Conservation (phyloP, 192 early-diverging fungal genomes). For the Coemansia sp. region DNA sequence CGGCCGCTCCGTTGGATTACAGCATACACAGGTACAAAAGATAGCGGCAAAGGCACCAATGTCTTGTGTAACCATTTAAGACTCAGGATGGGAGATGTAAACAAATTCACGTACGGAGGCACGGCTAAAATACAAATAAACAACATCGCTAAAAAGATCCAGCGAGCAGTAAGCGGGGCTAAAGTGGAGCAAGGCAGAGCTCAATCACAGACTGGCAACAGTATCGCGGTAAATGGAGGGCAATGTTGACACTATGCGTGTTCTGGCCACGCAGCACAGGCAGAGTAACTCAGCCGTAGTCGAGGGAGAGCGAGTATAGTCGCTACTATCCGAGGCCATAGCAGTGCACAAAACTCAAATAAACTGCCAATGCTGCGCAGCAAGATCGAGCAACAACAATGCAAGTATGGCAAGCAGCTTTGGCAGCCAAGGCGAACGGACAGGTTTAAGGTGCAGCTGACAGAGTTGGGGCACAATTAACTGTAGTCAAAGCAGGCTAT, state of each 20-base stretch:
- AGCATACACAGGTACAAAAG: no score
- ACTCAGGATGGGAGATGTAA: no score
- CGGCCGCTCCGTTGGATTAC: no score
- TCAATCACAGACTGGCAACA: constrained; percentile 60
- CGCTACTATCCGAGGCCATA: constrained; percentile 14
- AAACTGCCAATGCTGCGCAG: constrained; percentile 45
- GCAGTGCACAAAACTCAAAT: constrained; percentile 45
- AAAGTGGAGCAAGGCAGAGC: constrained; percentile 40
- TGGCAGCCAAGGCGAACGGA: constrained; percentile 11
- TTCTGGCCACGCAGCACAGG: constrained; percentile 60
- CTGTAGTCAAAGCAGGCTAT: constrained; percentile 7
- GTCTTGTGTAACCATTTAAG: no score
- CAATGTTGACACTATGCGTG: constrained; percentile 55
- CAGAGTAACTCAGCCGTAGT: constrained; percentile 4
- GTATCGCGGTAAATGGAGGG: constrained; percentile 62
- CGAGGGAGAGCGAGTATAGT: constrained; percentile 10
- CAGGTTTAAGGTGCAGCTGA: constrained; percentile 36
- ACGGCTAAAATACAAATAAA: no score
- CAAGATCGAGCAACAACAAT: constrained; percentile 55
- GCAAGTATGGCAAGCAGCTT: constrained; percentile 39
- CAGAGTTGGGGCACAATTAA: constrained; percentile 22
- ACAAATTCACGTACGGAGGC: no score
- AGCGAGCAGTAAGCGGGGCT: constrained; percentile 60
- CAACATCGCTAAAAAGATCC: no score
- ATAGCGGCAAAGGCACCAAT: no score